phyloP scores from a whole-genome alignment of 2,329 filamentous ascomycete genomes.

The Fusarium sp. region DNA sequence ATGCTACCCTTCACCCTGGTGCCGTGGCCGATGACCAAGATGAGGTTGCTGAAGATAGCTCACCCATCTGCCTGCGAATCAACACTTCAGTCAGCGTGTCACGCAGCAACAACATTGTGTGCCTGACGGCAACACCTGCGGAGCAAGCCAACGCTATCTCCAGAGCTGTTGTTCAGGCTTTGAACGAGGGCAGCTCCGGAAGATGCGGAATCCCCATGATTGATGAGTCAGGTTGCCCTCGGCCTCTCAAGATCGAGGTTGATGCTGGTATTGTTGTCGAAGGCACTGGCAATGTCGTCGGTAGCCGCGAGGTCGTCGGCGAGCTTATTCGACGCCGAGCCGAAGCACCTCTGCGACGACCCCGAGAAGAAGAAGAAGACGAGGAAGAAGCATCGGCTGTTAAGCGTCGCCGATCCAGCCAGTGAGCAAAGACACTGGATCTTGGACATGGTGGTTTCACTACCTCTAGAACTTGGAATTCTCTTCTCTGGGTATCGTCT shows the following conservation, averaged over 20 bases:
- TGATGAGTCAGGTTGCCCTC: conserved; percentile 57
- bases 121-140: conserved; percentile 54
- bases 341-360: conserved; percentile 23
- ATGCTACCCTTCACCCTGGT: conserved; percentile 14
- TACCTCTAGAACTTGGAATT: background rate
- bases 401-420: conserved; percentile 42
- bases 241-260: conserved; percentile 58
- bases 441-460: background rate
- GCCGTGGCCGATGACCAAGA: conserved; percentile 32
- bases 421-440: conserved; percentile 3
- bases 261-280: conserved; percentile 60
- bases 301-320: conserved; percentile 47
- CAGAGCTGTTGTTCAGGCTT: conserved; percentile 57
- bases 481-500: background rate
- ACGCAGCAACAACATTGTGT: conserved; percentile 63
- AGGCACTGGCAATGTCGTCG: conserved; percentile 60
- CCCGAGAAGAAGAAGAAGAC: conserved; percentile 38
- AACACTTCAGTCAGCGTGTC: conserved; percentile 60
- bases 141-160: conserved; percentile 58
- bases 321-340: conserved; percentile 45
- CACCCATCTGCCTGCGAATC: conserved; percentile 61
- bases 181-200: conserved; percentile 57
- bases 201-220: conserved; percentile 60
- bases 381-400: conserved; percentile 25
- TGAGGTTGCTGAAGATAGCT: conserved; percentile 42